Percentiles rank a stretch among this genome's conserved stretches.
phyloP scores from a whole-genome alignment of 129 eudicot genomes.

The Mikania micrantha region DNA sequence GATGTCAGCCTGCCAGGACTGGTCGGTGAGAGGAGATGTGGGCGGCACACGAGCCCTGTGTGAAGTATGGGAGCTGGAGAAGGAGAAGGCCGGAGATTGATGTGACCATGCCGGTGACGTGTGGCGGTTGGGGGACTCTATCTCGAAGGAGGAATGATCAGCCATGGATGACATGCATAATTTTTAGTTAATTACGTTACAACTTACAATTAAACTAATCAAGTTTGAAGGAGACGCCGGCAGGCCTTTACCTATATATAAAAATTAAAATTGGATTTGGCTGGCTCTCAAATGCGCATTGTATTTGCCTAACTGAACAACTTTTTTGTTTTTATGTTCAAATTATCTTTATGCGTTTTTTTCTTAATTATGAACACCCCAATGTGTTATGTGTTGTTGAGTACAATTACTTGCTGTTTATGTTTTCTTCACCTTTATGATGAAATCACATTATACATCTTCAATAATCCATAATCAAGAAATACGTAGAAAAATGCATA shows the following conservation, averaged over 20 bases:
- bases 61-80: slow-evolving; percentile 38
- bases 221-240: neutral
- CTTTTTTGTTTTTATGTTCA: slow-evolving; percentile 8
- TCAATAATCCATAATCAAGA: no score
- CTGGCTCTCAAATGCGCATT: slow-evolving; percentile 4
- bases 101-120: slow-evolving; percentile 16
- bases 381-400: no score
- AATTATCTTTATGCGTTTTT: neutral
- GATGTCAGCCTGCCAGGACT: slow-evolving; percentile 65
- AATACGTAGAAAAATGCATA: no score
- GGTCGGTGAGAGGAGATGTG: slow-evolving; percentile 51
- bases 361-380: no score
- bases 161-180: slow-evolving; percentile 31
- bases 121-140: slow-evolving; percentile 26
- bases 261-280: no score
- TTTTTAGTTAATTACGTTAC: slow-evolving; percentile 11
- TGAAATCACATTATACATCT: no score
- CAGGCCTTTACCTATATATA: no score
- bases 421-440: neutral
- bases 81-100: slow-evolving; percentile 36
- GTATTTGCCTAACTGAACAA: slow-evolving; percentile 12
- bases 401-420: neutral
- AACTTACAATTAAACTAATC: neutral
- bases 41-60: slow-evolving; percentile 39
- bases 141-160: slow-evolving; percentile 40